Conservation (phyloP, 1,284 basidiomycete species). For the Xerocomus nothofagi region DNA sequence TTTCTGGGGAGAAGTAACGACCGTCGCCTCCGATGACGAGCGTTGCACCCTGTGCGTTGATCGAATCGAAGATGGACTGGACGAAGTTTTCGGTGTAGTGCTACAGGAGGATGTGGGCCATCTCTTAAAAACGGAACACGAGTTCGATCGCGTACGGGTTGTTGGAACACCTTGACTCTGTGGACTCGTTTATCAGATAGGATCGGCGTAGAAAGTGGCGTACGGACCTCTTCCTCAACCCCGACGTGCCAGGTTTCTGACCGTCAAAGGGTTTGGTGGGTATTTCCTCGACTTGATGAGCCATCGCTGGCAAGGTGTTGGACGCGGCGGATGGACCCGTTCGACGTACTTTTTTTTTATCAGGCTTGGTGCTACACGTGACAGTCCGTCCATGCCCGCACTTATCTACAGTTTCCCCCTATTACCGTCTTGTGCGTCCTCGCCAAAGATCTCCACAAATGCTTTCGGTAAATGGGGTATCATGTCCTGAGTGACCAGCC, state of each 20-base stretch:
- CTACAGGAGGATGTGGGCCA: conserved; percentile 37
- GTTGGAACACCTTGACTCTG: conserved; percentile 92
- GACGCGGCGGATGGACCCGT: neutral
- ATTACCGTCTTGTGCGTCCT: conserved; percentile 43
- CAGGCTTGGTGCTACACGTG: too few species aligned
- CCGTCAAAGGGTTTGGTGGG: conserved; percentile 80
- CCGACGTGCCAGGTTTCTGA: conserved; percentile 95
- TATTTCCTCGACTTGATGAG: conserved; percentile 56
- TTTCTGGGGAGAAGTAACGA: conserved; percentile 89
- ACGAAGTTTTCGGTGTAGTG: conserved; percentile 99
- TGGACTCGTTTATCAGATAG: conserved; percentile 13
- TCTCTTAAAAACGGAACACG: conserved; percentile 5
- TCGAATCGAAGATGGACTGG: conserved; percentile 92
- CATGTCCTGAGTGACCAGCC: conserved; percentile 91
- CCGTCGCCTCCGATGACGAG: conserved; percentile 98
- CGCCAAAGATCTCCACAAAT: conserved; percentile 74
- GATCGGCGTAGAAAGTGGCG: neutral
- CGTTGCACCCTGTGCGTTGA: conserved; percentile 80
- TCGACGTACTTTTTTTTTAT: conserved; percentile 14
- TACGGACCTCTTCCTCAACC: conserved; percentile 83
- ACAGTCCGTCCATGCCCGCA: conserved; percentile 17
- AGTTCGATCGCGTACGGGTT: conserved; percentile 61
- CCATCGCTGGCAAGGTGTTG: conserved; percentile 41
- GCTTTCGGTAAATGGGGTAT: conserved; percentile 72
- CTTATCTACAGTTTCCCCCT: conserved; percentile 36